Evolutionary conservation across 495 filamentous ascomycete species (phyloP), one percentile per base, ranked within the genome.

Genomic region (Ramalina intermedia): DNA sequence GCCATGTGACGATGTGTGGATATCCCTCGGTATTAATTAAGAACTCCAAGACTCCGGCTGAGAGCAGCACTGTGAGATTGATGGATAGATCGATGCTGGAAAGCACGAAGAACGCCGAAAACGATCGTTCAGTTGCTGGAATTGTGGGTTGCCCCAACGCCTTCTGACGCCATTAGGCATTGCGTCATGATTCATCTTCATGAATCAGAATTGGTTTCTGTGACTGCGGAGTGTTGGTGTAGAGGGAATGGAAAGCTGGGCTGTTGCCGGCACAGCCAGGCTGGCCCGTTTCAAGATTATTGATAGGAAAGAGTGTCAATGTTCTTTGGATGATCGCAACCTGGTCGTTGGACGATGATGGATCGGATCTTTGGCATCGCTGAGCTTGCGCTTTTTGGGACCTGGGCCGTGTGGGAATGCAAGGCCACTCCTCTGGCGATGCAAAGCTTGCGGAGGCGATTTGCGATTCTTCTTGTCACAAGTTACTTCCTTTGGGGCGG

Each of bases 1-100:
- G 44, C 33, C 37, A 37, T 37, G 44, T 47, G 44, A 17, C n/a
- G 29, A 11, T 33, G 11, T 17, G 21, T 47, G 0, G 5, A 17
- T 47, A 36, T 27, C 33, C 33, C 44, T 35, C 44, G 14, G 44
- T 36, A 47, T 47, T 29, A 47, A 47, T 47, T 37, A 47, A 33
- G 29, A 33, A 33, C 44, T 21, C 42, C 44, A 17, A 17, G 5
- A 47, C 44, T 47, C 44, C 44, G 24, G 24, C n/a, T 44, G 26
- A 44, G n/a, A 26, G 42, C 16, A 41, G 39, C 21, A 13, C 21
- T 18, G 21, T 41, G 39, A 23, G 39, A 17, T 41, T 41, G 39
- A 41, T 18, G 21, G 2, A 23, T 41, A 3, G 17, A 41, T 41
- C 8, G 39, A 18, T 17, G 16, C 39, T 17, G 17, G 16, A 23